A percentile compares a stretch with the other conserved stretches of the same genome.
These are phyloP conservation scores for Metschnikowia matae DNA, from an alignment of 805 yeast genomes.

Conservation along the genomic window DNA sequence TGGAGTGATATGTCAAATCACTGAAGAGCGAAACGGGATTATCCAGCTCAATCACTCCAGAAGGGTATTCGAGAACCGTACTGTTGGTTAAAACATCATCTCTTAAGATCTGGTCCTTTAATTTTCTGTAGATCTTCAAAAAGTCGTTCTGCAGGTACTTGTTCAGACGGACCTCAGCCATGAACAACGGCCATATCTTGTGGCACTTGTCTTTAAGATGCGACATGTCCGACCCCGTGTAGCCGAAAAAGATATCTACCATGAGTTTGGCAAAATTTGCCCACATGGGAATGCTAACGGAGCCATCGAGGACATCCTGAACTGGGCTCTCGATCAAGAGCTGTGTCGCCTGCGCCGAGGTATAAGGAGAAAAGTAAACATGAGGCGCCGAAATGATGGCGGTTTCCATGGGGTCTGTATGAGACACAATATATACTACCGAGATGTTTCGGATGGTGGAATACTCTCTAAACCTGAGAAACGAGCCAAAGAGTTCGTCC, in stretches of 20 bases:
- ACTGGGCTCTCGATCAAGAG: conserved; percentile 24
- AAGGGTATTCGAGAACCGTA: conserved; percentile 24
- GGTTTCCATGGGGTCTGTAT: conserved; percentile 35
- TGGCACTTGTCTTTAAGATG: conserved; percentile 29
- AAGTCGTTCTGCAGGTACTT: conserved; percentile 25
- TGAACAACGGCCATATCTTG: conserved; percentile 34
- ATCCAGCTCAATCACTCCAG: conserved; percentile 17
- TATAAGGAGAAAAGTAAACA: conserved; percentile 37
- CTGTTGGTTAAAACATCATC: conserved; percentile 32
- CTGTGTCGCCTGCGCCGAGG: conserved; percentile 30
- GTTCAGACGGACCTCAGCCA: conserved; percentile 24
- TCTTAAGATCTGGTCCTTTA: conserved; percentile 24
- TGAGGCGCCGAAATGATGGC: conserved; percentile 40
- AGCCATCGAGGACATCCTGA: conserved; percentile 5
- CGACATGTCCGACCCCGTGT: conserved; percentile 42
- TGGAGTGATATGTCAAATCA: conserved; percentile 58
- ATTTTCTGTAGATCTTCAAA: conserved; percentile 31
- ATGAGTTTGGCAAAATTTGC: conserved; percentile 40
- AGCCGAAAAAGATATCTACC: conserved; percentile 42
- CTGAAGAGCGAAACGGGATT: conserved; percentile 20
- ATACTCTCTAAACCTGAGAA: conserved; percentile 43
- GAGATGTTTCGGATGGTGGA: conserved; percentile 28
- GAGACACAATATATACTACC: conserved; percentile 38
- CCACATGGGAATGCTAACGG: conserved; percentile 28
- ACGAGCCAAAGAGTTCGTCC: conserved; percentile 36